A percentile compares a stretch with the other conserved stretches of the same genome.
These are phyloP conservation scores for Rutstroemia sp. DNA, from an alignment of 2,329 filamentous ascomycete species.

Conservation along the genomic window DNA sequence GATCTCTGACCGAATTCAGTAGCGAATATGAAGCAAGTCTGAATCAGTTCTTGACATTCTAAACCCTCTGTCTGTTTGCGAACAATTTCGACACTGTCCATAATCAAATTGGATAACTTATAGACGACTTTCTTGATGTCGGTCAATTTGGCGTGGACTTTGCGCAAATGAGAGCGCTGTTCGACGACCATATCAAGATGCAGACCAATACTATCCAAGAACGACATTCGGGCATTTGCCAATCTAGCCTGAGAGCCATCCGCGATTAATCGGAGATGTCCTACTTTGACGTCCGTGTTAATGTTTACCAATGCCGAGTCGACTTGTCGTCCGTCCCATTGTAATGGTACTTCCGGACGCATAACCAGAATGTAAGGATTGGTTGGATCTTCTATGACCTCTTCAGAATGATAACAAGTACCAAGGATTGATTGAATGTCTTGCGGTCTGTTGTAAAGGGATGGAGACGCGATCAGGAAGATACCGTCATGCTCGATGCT, in stretches of 20 bases:
- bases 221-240: conserved; percentile 68
- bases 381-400: conserved; percentile 63
- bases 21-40: conserved; percentile 97
- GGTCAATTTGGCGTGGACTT: conserved; percentile 83
- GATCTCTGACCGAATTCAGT: conserved; percentile 97
- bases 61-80: conserved; percentile 75
- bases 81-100: conserved; percentile 96
- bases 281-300: conserved; percentile 75
- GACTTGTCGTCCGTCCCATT: conserved; percentile 76
- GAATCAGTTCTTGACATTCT: conserved; percentile 90
- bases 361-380: conserved; percentile 84
- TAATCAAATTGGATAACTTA: conserved; percentile 94
- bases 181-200: conserved; percentile 87
- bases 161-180: conserved; percentile 84
- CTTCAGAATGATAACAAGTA: conserved; percentile 66
- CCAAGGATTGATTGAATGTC: conserved; percentile 83
- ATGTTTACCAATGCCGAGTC: conserved; percentile 66
- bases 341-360: conserved; percentile 68
- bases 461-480: conserved; percentile 78
- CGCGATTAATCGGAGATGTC: conserved; percentile 80
- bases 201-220: conserved; percentile 71
- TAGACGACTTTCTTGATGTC: conserved; percentile 95
- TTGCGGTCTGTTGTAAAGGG: conserved; percentile 64
- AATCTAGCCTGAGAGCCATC: conserved; percentile 77
- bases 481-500: conserved; percentile 66